A percentile compares a stretch with the other conserved stretches of the same genome.
Conservation (phyloP, 2,329 filamentous ascomycete species). For the Epichloe baconii region DNA sequence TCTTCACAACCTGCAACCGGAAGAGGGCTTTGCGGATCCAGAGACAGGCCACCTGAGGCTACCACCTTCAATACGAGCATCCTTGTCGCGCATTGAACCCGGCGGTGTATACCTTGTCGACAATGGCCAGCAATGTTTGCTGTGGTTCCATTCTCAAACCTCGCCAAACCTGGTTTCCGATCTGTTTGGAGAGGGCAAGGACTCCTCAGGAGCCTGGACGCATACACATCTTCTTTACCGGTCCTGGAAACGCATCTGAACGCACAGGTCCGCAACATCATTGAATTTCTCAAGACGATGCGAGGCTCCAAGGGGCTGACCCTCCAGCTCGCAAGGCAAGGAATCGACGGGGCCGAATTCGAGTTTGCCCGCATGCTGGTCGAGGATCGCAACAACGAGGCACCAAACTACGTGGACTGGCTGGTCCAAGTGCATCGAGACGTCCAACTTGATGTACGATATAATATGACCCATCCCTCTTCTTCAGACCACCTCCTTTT, state of each 20-base stretch:
- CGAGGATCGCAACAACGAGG: constrained; percentile 94
- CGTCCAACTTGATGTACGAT: constrained; percentile 73
- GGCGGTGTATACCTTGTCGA: constrained; percentile 92
- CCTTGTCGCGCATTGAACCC: constrained; percentile 78
- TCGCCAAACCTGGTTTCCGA: constrained; percentile 85
- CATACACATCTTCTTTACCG: constrained; percentile 68
- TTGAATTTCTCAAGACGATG: constrained; percentile 70
- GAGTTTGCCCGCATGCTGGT: constrained; percentile 87
- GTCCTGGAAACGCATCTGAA: constrained; percentile 85
- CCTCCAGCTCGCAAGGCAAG: constrained; percentile 82
- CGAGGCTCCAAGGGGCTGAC: constrained; percentile 80
- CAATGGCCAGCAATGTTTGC: constrained; percentile 79
- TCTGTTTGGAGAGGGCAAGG: constrained; percentile 68
- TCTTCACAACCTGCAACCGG: constrained; percentile 74
- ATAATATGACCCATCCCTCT: background rate
- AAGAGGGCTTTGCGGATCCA: constrained; percentile 81
- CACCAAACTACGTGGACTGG: constrained; percentile 97
- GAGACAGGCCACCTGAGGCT: constrained; percentile 78
- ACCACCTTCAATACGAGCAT: constrained; percentile 67
- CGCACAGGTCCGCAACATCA: constrained; percentile 83
- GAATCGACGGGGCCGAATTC: constrained; percentile 87
- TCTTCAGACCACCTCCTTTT: background rate
- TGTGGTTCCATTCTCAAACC: constrained; percentile 88
- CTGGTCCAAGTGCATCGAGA: constrained; percentile 87
- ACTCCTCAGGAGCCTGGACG: constrained; percentile 63